A percentile compares a stretch with the other conserved stretches of the same genome.
Evolutionary conservation across 345 rosid genomes (phyloP).

Genomic region (Eucalyptus cloeziana): DNA sequence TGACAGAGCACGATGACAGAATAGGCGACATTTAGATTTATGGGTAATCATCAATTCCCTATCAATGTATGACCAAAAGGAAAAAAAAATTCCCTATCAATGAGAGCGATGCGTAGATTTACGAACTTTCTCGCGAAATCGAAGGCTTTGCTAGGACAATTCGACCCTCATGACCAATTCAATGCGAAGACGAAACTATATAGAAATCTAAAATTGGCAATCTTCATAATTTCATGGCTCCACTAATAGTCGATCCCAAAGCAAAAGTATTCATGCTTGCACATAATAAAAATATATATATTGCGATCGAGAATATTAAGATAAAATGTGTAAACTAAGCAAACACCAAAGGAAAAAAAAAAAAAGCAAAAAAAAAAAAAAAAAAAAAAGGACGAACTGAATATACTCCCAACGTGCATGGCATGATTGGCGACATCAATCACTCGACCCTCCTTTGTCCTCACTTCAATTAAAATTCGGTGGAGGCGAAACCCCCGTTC

Average conservation of each 20-base stretch:
- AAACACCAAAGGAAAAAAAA: neutral
- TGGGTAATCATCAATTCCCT: neutral
- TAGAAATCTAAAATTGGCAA: neutral
- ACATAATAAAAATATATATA: neutral
- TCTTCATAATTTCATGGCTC: neutral
- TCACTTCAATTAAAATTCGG: neutral
- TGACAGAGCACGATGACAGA: neutral
- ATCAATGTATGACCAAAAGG: too few relatives aligned
- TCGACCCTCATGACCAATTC: neutral
- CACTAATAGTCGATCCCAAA: neutral
- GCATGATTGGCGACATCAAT: constrained; percentile 7
- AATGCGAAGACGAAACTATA: neutral
- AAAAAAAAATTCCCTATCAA: too few relatives aligned
- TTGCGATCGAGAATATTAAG: neutral
- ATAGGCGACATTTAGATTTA: too few relatives aligned
- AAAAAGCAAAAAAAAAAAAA: fast-evolving
- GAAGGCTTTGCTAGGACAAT: neutral
- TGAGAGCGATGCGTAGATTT: neutral
- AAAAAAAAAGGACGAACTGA: neutral
- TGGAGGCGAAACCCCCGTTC: neutral
- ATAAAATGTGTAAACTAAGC: neutral
- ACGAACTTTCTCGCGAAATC: fast-evolving
- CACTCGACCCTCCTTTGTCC: neutral
- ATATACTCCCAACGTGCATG: constrained; percentile 8
- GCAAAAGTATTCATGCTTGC: neutral